Base-by-base conservation (phyloP, 768 basidiomycete species). In the Agaricus subrufescens region DNA sequence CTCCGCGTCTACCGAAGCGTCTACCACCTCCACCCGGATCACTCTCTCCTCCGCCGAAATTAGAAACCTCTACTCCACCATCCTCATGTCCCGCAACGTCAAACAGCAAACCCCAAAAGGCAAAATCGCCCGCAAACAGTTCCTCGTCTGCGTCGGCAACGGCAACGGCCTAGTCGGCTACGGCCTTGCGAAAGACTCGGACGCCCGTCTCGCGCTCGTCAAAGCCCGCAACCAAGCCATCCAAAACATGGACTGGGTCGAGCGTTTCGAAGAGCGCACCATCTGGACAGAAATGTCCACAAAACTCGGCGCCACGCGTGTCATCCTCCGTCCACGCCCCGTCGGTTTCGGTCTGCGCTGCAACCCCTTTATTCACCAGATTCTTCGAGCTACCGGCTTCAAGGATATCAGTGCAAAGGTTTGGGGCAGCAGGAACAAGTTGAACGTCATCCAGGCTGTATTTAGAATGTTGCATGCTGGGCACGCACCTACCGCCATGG, bases 351-450 rank as follows among this genome's bases (percentile, higher is more conserved):
- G 97, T 6, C 74, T 99, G 55, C 79, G 86, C 56, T 92, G 91
- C 66, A 93, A 95, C 64, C 94, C 93, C 1, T 82, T 86, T 65
- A 73, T 99, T 52, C 94, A 99, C 69, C 83, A 87, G 65, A 81
- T 99, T 42, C 79, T 95, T 65, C 90, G 91, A 61, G 94, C 94
- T 0, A 95, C 94, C 0, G 97, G 96, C 10, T 90, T 99, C 73
- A 89, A 92, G 69, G 96, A 99, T 71, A 80, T 91, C 43, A 94
- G 91, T 62, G 96, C 91, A 30, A 98, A 97, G 72, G 90, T 98
- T 19, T 91, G 91, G 84, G 94, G 96, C 14, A 94, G 91, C 65
- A 77, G 90, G 61, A 98, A 96, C 71, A 83, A 80, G 38, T 75
- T 90, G 61, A 84, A 89, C 69, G 91, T 96, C 42, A 83, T 95